Conservation (phyloP, 345 rosid species). For the Syzygium oleosum region DNA sequence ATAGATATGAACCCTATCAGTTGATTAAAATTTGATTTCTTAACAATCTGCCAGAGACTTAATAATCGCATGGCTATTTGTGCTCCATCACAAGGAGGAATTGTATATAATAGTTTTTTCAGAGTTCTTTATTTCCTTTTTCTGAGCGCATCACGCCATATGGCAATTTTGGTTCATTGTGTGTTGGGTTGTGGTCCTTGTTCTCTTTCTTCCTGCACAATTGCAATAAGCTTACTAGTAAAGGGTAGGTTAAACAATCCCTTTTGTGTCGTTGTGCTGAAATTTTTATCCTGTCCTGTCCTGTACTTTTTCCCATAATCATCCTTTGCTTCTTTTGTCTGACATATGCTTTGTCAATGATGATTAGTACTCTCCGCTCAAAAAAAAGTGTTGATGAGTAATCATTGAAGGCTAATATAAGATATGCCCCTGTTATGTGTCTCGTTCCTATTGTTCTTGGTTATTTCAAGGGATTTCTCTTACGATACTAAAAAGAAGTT, state of each 20-base stretch:
- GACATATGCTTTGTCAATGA: not conserved
- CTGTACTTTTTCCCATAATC: not conserved
- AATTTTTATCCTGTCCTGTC: not conserved
- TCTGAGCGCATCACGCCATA: not conserved
- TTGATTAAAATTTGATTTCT: not conserved
- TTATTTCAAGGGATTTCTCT: not conserved
- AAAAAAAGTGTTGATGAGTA: not conserved
- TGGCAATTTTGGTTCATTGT: not conserved
- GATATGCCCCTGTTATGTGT: not conserved
- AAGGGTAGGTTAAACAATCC: not conserved
- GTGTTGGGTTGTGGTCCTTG: not conserved
- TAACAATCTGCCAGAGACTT: not conserved
- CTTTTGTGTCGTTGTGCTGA: not conserved
- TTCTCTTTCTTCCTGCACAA: not conserved
- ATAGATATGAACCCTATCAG: not conserved
- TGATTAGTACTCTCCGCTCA: not conserved
- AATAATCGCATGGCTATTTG: not conserved
- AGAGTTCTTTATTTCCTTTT: not conserved
- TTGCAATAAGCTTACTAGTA: not conserved
- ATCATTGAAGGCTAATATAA: not conserved
- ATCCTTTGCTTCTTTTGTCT: not conserved
- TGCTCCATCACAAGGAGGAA: not conserved
- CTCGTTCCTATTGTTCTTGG: not conserved
- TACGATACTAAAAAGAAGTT: not conserved
- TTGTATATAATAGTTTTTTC: not conserved